Evolutionary conservation across 305 asterid species (phyloP), one percentile per base, ranked within the genome.

Genomic region (Plantago lanceolata): DNA sequence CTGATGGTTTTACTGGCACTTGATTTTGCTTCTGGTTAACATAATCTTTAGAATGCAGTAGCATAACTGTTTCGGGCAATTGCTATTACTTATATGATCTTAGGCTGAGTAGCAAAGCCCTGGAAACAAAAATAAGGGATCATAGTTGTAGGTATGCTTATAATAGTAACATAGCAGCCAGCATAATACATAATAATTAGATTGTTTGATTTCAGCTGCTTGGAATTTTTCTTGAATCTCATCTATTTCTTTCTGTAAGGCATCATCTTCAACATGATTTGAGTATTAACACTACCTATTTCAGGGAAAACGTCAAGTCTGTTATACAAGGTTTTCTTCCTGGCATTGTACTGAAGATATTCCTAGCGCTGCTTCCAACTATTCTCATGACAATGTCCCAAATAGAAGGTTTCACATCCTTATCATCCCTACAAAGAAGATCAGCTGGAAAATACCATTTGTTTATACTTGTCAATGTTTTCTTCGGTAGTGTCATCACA

Each of bases 261-360:
- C 3, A 29, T n/a, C 29, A 48, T 48, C 17, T 33, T 24, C 57
- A 56, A 16, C 33, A 59, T 59, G 64, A 20, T 33, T 59, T 12
- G 33, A 37, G 29, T 31, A 55, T 49, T 19, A 65, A 14, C 58
- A 3, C 67, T 57, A 69, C 64, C 63, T 78, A 59, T 35, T 68
- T 61, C 83, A 93, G 99, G 79, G 64, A 65, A 50, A 73, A 54
- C 19, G 74, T 88, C 64, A 90, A 79, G 79, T 80, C 96, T 19
- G 44, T 90, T 35, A 71, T 90, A 74, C 97, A 93, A 75, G 99
- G 99, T 63, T 91, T 93, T 82, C 97, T 93, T 75, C 99, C 99
- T 3, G 99, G 99, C 19, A 85, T 93, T 62, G 90, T 80, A 1
- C 77, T 93, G 75, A 93, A 93, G 89, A 79, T 93, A 28, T 93